Evolutionary conservation across 2,329 filamentous ascomycete species (phyloP).

Genomic region (Botryotinia globosa): DNA sequence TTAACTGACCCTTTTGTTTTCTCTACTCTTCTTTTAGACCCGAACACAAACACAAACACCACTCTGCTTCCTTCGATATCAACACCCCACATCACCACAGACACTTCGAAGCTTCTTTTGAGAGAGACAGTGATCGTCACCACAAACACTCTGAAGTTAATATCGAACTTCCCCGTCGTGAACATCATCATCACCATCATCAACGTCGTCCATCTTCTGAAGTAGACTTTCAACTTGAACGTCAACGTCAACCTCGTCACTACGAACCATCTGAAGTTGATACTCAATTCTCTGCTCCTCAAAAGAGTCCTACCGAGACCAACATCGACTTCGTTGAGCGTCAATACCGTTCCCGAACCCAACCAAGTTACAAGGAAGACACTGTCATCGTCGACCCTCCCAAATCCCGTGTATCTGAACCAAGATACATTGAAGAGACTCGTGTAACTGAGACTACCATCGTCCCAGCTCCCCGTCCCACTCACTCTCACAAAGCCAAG

Average conservation of each 20-base stretch:
- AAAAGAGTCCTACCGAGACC: conserved; percentile 27
- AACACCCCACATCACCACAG: conserved; percentile 39
- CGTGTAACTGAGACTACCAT: conserved; percentile 38
- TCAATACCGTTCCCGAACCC: conserved; percentile 55
- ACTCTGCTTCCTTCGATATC: conserved; percentile 50
- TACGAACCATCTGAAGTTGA: conserved; percentile 32
- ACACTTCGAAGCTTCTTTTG: conserved; percentile 27
- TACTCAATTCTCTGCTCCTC: conserved; percentile 31
- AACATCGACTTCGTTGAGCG: conserved; percentile 62
- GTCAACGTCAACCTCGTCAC: conserved; percentile 38
- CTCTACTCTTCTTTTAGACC: conserved; percentile 22
- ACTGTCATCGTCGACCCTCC: conserved; percentile 55
- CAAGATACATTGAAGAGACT: conserved; percentile 30
- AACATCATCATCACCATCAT: conserved; percentile 28
- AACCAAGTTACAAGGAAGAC: conserved; percentile 41
- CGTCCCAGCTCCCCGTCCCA: conserved; percentile 38
- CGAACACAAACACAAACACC: conserved; percentile 42
- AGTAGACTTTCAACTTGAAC: conserved; percentile 46
- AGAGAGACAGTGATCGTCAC: conserved; percentile 19
- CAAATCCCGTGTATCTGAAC: conserved; percentile 41
- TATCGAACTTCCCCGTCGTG: conserved; percentile 42
- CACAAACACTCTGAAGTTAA: conserved; percentile 17
- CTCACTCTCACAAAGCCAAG: conserved; percentile 32
- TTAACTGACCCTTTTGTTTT: conserved; percentile 28
- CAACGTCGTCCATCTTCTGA: conserved; percentile 26